These are phyloP conservation scores for Paxillus rubicundulus DNA, from an alignment of 768 basidiomycete genomes.

Conservation along the genomic window DNA sequence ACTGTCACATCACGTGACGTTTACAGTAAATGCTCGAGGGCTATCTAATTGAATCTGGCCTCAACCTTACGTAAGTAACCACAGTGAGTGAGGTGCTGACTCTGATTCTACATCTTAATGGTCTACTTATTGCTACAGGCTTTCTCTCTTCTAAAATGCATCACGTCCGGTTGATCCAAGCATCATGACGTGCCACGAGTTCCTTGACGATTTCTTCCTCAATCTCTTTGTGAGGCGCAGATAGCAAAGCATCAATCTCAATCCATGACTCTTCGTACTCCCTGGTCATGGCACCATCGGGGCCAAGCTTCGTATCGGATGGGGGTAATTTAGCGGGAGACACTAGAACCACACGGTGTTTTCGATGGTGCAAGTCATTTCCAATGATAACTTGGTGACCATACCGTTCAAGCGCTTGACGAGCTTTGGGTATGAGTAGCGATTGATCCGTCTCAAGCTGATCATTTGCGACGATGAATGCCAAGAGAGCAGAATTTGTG, in stretches of 20 bases:
- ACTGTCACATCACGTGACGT: too few species aligned
- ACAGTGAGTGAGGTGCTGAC: too few species aligned
- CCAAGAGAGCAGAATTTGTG: not conserved
- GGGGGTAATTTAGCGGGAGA: conserved; percentile 41
- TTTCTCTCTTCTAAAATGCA: not conserved
- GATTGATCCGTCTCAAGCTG: conserved; percentile 90
- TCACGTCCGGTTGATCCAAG: conserved; percentile 51
- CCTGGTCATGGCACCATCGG: conserved; percentile 16
- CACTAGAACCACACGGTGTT: conserved; percentile 91
- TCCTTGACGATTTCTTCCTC: conserved; percentile 87
- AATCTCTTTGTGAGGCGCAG: conserved; percentile 64
- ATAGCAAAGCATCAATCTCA: conserved; percentile 47
- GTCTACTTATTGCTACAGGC: not conserved
- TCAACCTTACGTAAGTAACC: too few species aligned
- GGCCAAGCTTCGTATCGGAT: conserved; percentile 4
- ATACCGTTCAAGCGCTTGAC: conserved; percentile 84
- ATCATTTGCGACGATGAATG: conserved; percentile 2
- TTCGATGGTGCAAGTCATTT: conserved; percentile 89
- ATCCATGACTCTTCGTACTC: conserved; percentile 62
- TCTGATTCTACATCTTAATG: not conserved
- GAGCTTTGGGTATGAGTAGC: conserved; percentile 88
- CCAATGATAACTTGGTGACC: conserved; percentile 98
- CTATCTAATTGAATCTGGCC: too few species aligned
- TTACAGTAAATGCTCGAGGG: too few species aligned
- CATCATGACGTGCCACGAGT: conserved; percentile 67